phyloP scores from a whole-genome alignment of 768 basidiomycete genomes.

The Macrocybe gigantea region DNA sequence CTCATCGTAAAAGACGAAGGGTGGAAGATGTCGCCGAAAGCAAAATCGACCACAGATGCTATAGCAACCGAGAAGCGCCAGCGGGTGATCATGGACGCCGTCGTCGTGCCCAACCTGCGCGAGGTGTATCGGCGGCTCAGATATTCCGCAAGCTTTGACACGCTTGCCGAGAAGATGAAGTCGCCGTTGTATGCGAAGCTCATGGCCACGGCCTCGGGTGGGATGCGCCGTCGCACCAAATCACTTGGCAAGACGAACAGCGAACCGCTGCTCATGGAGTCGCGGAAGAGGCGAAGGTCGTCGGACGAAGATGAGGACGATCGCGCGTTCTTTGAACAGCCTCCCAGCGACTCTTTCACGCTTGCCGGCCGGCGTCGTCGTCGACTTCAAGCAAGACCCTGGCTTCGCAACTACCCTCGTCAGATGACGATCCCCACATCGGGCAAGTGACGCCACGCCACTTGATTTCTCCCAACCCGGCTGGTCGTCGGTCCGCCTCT shows the following conservation, averaged over 20 bases:
- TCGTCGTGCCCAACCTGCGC: constrained; percentile 7
- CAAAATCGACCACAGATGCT: background rate
- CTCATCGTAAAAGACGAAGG: constrained; percentile 4
- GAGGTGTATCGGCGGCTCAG: background rate
- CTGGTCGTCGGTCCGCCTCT: constrained; percentile 85
- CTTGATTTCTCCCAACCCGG: constrained; percentile 55
- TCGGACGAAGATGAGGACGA: no score
- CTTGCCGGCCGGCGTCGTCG: background rate
- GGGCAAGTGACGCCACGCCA: constrained; percentile 71
- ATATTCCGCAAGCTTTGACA: constrained; percentile 1
- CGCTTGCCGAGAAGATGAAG: no score
- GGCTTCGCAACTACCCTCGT: constrained; percentile 32
- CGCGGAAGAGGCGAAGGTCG: no score
- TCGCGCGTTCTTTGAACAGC: constrained; percentile 1
- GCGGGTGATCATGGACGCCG: constrained; percentile 17
- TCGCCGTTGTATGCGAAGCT: background rate
- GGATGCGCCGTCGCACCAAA: background rate
- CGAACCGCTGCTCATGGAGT: no score
- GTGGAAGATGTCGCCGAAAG: constrained; percentile 4
- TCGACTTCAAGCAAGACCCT: background rate
- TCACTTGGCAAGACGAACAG: background rate
- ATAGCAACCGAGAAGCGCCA: constrained; percentile 35
- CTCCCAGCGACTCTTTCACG: constrained; percentile 5
- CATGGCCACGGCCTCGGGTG: background rate
- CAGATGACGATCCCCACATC: constrained; percentile 59